Evolutionary conservation across 352 stramenopile genomes (phyloP).

Genomic region (Paralagenidium karlingii): DNA sequence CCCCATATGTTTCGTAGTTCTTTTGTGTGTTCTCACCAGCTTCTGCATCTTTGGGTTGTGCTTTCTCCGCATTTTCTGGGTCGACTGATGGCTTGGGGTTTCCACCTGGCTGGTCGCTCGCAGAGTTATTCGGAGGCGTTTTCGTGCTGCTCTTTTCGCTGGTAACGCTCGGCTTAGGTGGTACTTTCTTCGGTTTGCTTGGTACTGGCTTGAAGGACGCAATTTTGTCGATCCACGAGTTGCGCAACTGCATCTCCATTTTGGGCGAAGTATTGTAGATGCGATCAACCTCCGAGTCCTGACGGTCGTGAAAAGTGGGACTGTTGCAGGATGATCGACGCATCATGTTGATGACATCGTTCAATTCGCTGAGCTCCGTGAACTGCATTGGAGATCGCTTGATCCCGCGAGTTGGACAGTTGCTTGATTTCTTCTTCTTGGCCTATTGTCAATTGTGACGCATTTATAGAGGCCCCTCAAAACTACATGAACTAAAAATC

Average conservation of each 20-base stretch:
- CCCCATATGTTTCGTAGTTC: neutral
- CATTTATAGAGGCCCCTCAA: too few species aligned
- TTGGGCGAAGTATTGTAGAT: conserved; percentile 86
- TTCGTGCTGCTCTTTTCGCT: neutral
- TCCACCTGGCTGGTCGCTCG: neutral
- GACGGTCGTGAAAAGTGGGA: conserved; percentile 79
- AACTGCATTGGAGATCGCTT: conserved; percentile 85
- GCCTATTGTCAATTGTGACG: too few species aligned
- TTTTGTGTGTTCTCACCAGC: neutral
- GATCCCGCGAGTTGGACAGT: too few species aligned
- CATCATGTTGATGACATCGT: conserved; percentile 74
- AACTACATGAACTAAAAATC: too few species aligned
- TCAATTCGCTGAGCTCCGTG: conserved; percentile 79
- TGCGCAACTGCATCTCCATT: conserved; percentile 75
- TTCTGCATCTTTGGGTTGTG: neutral
- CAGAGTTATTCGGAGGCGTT: neutral
- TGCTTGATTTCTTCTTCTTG: too few species aligned
- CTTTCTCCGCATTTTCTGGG: neutral
- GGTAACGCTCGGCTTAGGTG: neutral
- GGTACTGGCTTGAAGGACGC: conserved; percentile 51
- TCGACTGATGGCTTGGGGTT: neutral
- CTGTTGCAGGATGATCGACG: conserved; percentile 70
- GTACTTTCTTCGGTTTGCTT: conserved; percentile 25
- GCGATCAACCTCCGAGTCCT: conserved; percentile 82
- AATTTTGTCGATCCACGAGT: conserved; percentile 85